Percentiles rank a stretch among this genome's conserved stretches.
These are phyloP conservation scores for Casuarina glauca DNA, from an alignment of 306 rosid species.

Conservation along the genomic window DNA sequence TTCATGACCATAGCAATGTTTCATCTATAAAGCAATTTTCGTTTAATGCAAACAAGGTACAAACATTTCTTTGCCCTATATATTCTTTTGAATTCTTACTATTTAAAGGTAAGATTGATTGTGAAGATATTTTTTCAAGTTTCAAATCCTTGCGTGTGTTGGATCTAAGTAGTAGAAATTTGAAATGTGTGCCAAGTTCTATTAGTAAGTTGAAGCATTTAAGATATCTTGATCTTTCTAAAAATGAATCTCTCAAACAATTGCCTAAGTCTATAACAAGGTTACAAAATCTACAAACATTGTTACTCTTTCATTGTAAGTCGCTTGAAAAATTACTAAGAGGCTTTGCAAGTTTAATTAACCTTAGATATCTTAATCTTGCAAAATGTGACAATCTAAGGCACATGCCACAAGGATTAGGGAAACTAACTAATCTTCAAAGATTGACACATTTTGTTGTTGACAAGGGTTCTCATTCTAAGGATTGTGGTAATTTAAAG, in stretches of 20 bases:
- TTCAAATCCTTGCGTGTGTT: constrained; percentile 6
- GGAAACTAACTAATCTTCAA: not conserved
- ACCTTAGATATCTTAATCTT: not conserved
- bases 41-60: no score
- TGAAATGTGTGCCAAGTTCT: no score
- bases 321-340: not conserved
- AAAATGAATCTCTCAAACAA: constrained; percentile 11
- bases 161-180: constrained; percentile 22
- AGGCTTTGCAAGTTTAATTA: not conserved
- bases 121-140: not conserved
- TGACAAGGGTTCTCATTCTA: not conserved
- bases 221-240: constrained; percentile 20
- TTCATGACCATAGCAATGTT: no score
- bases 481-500: no score
- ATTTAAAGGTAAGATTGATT: not conserved
- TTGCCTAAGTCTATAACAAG: not conserved
- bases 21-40: no score
- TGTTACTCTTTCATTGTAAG: not conserved
- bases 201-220: no score
- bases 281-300: constrained; percentile 9
- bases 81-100: no score
- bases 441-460: not conserved
- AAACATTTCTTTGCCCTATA: not conserved
- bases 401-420: constrained; percentile 2
- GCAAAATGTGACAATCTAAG: not conserved